Evolutionary conservation across 83 land plant species (phyloP), one percentile per base, ranked within the genome.

Genomic region (Picea abies): DNA sequence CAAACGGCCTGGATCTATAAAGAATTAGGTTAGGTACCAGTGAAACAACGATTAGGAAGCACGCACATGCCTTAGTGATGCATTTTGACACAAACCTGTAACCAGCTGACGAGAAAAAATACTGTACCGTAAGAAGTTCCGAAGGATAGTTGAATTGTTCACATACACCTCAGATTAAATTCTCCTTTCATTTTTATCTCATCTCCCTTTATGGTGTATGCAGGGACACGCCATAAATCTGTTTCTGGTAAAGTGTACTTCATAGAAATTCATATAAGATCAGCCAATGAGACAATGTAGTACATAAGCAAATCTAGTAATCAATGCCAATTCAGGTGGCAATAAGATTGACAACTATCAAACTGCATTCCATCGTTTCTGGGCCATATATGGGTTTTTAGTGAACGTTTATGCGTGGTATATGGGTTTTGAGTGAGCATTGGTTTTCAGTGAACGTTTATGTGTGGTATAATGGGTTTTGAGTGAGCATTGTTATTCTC

Each of bases 241-340:
- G 62, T 23, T 17, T 44, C 65, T 70, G 85, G 82, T 3, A 81
- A 80, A 39, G 91, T 90, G 20, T 84, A 80, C 82, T 89, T 79
- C 84, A 79, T 75, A 61, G 88, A 86, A 72, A 61, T 87, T 63
- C 93, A 91, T 76, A 89, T 88, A 61, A 80, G 91, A 60, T 91
- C 91, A 61, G 93, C 93, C 4, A 91, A 91, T 84, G 93, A 91
- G 39, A 90, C 91, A 0, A 82, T 80, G 87, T 79, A 91, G 6
- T 87, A 80, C 0, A 87, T 91, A 68, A 89, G 89, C 83, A 82
- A 72, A 65, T 91, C 91, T 80, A 88, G 81, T 70, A 81, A 73
- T 56, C 80, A 80, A n/a, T 89, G 90, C 73, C 61, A 65, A 23
- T 64, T 63, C 23, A 83, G 63, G 35, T 86, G 88, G 88, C 84